phyloP scores from a whole-genome alignment of 805 yeast species.

The Cyberlindnera maritima region DNA sequence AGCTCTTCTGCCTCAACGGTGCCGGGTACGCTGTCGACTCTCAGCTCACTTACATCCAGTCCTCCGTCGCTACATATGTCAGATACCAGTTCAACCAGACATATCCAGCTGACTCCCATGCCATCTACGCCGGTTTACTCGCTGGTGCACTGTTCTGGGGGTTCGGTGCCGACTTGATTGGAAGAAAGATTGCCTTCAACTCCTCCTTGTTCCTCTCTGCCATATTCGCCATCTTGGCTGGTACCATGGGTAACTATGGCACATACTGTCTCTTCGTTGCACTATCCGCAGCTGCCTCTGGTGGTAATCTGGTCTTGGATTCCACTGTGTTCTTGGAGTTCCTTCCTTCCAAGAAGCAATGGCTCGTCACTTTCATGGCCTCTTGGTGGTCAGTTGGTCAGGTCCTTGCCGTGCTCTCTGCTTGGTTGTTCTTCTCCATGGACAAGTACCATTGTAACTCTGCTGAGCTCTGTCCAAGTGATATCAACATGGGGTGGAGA shows the following conservation, averaged over 20 bases:
- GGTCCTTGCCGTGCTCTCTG: conserved; percentile 42
- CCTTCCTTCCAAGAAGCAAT: conserved; percentile 47
- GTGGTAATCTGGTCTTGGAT: conserved; percentile 52
- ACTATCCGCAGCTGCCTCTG: conserved; percentile 43
- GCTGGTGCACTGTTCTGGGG: conserved; percentile 52
- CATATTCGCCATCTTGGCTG: conserved; percentile 44
- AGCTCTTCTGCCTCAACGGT: conserved; percentile 46
- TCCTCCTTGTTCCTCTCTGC: conserved; percentile 42
- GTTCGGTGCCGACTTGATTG: conserved; percentile 49
- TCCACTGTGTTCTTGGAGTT: conserved; percentile 48
- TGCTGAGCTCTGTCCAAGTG: conserved; percentile 38
- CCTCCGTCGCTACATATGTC: conserved; percentile 42
- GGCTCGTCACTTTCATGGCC: conserved; percentile 48
- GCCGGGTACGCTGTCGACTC: conserved; percentile 52
- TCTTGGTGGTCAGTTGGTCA: conserved; percentile 60
- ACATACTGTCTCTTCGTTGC: conserved; percentile 47
- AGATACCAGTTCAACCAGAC: conserved; percentile 43
- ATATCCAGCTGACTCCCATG: conserved; percentile 42
- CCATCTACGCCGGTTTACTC: conserved; percentile 46
- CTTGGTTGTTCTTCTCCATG: conserved; percentile 46
- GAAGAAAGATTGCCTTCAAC: conserved; percentile 48
- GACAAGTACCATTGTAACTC: conserved; percentile 47
- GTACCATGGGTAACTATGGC: conserved; percentile 45
- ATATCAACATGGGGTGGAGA: conserved; percentile 54
- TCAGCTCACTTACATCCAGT: conserved; percentile 44